These are phyloP conservation scores for Pinus taeda DNA, from an alignment of 75 land plant genomes.

Conservation along the genomic window DNA sequence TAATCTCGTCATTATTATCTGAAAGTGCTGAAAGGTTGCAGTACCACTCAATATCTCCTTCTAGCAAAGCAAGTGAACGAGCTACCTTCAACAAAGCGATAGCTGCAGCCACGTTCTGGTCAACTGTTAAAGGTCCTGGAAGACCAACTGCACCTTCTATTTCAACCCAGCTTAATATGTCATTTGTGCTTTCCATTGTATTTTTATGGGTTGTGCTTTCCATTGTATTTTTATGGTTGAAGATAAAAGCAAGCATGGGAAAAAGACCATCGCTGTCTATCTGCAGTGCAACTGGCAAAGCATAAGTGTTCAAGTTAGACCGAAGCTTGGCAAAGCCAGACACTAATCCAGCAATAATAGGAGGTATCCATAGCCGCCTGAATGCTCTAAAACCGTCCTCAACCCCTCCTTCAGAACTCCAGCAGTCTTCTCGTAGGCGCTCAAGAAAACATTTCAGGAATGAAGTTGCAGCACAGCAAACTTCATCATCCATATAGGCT, in stretches of 20 bases:
- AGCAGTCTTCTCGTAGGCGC: slow-evolving; percentile 84
- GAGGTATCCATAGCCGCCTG: slow-evolving; percentile 76
- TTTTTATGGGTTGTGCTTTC: slow-evolving; percentile 25
- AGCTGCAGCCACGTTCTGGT: slow-evolving; percentile 72
- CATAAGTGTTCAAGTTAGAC: slow-evolving; percentile 84
- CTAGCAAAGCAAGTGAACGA: slow-evolving; percentile 71
- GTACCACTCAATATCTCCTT: slow-evolving; percentile 67
- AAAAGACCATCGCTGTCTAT: slow-evolving; percentile 88
- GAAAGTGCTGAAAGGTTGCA: not conserved
- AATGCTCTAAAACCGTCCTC: slow-evolving; percentile 59
- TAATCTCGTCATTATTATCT: slow-evolving; percentile 1
- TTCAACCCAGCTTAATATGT: slow-evolving; percentile 25
- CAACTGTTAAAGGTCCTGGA: slow-evolving; percentile 35
- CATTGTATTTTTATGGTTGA: slow-evolving; percentile 22
- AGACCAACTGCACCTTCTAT: slow-evolving; percentile 32
- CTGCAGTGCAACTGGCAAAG: slow-evolving; percentile 68
- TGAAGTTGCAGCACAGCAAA: slow-evolving; percentile 92
- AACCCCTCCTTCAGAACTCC: slow-evolving; percentile 76
- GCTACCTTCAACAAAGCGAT: slow-evolving; percentile 89
- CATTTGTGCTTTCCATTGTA: slow-evolving; percentile 13
- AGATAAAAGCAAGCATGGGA: slow-evolving; percentile 72
- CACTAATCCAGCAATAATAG: slow-evolving; percentile 75
- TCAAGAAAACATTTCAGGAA: slow-evolving; percentile 95
- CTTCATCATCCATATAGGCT: slow-evolving; percentile 94
- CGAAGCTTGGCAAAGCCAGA: slow-evolving; percentile 84